Evolutionary conservation across 352 stramenopile genomes (phyloP), one percentile per base, ranked within the genome.

Genomic region (Phytophthora hibernalis): DNA sequence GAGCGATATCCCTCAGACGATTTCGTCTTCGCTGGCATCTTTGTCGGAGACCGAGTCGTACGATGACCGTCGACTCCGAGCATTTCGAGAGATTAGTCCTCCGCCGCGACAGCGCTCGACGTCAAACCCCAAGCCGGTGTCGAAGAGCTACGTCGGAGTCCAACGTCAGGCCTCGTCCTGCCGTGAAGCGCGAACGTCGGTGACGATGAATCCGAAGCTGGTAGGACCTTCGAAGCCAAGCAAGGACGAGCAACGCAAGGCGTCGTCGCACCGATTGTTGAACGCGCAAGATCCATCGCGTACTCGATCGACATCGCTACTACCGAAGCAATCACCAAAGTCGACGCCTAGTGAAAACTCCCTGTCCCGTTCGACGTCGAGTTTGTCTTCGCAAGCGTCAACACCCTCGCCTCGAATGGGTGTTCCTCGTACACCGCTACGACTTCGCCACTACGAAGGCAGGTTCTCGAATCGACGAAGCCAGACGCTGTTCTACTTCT

Each of bases 401-500:
- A 52, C 44, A 13, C 48, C 52, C 1, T 58, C 59, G 4, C 66
- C 45, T 60, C 37, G 45, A 4, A 45, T 47, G 33, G 67, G 44
- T 22, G 35, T 42, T 26, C 40, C 62, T 20, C 28, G 56, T 18
- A 68, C 61, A 10, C 74, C 83, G 24, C 61, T 90, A 31, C 70
- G 61, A 30, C 54, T 65, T 2, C 66, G 72, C 13, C 51, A 74
- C 35, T 71, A 57, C 24, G 76, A 87, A 59, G 80, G 79, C 35
- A 81, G 73, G 18, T 83, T 89, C 56, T 54, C 56, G 51, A 89
- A 87, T 54, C 65, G 66, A 57, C 75, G 82, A 65, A 55, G 61
- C 13, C 79, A 86, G 56, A 69, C 61, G 43, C 72, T 89, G 35
- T 83, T 84, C 31, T 87, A 91, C 66, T 84, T 74, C 37, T 68